Conservation (phyloP, 2,329 filamentous ascomycete species). For the Phaeosphaeria sp. region DNA sequence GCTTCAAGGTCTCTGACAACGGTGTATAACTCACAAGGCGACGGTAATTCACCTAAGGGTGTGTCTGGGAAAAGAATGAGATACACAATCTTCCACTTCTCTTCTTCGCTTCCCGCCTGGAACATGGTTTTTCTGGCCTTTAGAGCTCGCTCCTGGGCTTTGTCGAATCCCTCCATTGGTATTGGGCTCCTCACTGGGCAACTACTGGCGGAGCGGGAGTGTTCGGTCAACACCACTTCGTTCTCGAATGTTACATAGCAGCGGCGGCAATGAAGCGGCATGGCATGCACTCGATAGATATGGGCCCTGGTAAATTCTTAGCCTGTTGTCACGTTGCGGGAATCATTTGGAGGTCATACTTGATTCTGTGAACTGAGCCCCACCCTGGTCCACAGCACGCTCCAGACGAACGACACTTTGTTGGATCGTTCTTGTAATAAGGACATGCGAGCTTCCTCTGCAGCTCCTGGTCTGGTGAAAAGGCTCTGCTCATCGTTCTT, state of each 20-base stretch:
- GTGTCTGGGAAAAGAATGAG: constrained; percentile 13
- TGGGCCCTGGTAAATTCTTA: constrained; percentile 5
- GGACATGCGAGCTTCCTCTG: background rate
- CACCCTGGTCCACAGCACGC: constrained; percentile 1
- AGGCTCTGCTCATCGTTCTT: no score
- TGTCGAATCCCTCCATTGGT: constrained; percentile 4
- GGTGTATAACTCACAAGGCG: constrained; percentile 5
- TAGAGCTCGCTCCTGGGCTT: constrained; percentile 7
- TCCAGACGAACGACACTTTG: background rate
- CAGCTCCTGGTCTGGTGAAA: background rate
- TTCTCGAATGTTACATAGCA: constrained; percentile 6
- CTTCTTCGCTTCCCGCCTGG: constrained; percentile 9
- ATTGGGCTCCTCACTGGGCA: constrained; percentile 1
- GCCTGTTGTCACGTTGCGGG: background rate
- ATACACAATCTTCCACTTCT: constrained; percentile 17
- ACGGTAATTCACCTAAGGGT: background rate
- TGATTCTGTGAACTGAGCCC: background rate
- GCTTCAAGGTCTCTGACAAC: background rate
- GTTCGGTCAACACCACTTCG: constrained; percentile 4
- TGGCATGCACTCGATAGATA: constrained; percentile 10
- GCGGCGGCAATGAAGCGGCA: constrained; percentile 6
- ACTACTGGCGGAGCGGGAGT: background rate
- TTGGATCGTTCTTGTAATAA: background rate
- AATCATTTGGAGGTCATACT: background rate
- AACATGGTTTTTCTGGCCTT: constrained; percentile 12